These are phyloP conservation scores for Xerocomellus chrysenteron DNA, from an alignment of 768 basidiomycete genomes.

Conservation along the genomic window DNA sequence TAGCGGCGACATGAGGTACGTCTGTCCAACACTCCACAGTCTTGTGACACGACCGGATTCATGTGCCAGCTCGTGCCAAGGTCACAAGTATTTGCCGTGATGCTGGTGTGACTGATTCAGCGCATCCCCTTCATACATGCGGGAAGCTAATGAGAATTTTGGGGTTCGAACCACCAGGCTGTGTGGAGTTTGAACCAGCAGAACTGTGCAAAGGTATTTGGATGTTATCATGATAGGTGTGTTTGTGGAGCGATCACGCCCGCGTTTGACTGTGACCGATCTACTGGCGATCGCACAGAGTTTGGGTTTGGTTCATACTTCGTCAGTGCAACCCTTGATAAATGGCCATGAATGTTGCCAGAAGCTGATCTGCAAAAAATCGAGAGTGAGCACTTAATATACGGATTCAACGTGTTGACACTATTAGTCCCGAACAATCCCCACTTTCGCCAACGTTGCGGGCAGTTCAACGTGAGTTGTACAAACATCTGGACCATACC, in stretches of 20 bases:
- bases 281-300: background rate
- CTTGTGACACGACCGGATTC: background rate
- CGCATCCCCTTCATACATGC: background rate
- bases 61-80: background rate
- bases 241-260: slow-evolving; percentile 14
- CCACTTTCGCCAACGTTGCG: background rate
- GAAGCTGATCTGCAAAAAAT: slow-evolving; percentile 13
- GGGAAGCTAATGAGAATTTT: background rate
- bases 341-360: background rate
- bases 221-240: background rate
- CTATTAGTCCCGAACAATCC: slow-evolving; percentile 12
- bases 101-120: background rate
- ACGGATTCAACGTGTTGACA: slow-evolving; percentile 1
- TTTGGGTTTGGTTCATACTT: background rate
- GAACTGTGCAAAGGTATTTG: background rate
- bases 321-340: background rate
- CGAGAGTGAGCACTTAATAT: background rate
- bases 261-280: background rate
- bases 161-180: background rate
- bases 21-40: background rate
- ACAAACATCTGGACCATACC: background rate
- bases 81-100: background rate
- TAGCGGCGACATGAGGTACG: background rate
- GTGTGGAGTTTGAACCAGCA: background rate
- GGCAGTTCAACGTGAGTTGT: slow-evolving; percentile 5